Base-by-base conservation (phyloP, 768 basidiomycete species). In the Chiua virens region DNA sequence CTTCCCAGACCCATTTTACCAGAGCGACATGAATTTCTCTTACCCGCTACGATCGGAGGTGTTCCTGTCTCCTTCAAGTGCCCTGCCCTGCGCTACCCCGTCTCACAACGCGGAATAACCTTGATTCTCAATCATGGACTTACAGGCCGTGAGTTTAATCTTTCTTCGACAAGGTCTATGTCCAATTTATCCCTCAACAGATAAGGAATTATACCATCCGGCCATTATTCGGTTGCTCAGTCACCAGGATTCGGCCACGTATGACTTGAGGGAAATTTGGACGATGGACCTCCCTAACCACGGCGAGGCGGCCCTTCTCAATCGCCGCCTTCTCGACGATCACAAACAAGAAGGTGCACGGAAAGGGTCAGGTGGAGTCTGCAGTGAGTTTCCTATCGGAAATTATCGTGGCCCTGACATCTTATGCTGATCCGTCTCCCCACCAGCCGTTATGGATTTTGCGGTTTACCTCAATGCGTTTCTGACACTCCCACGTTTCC, bases 201-300 rank as follows among this genome's bases (percentile, higher is more conserved):
- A 63, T 17, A 68, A 70, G 42, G 67, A 68, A 52, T 48, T 59
- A 30, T 71, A 65, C 38, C 63, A 70, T 18, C 39, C 53, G 4
- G 14, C 53, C 30, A 49, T 69, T 13, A 41, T 47, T 8, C 53
- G 54, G 7, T 21, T 69, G 7, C 57, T 70, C 35, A 36, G 36
- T 27, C 49, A 53, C 42, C 42, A 42, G 11, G 38, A 51, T 18
- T 40, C 17, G 8, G 52, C 56, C 4, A 47, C 55, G 3, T 64
- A 58, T 30, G 54, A 47, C 23, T 60, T 71, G 18, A 57, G 61
- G 3, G 70, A 71, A 40, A 61, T 72, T 48, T 71, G 70, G 70
- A 60, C 65, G 3, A 53, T 72, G 3, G 71, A 72, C 45, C 59
- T 70, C 47, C 72, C 69, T 1, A 72, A 72, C 45, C 71, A 72